Evolutionary conservation across 192 early-diverging fungal genomes (phyloP).

Genomic region (Coemansia sp.): DNA sequence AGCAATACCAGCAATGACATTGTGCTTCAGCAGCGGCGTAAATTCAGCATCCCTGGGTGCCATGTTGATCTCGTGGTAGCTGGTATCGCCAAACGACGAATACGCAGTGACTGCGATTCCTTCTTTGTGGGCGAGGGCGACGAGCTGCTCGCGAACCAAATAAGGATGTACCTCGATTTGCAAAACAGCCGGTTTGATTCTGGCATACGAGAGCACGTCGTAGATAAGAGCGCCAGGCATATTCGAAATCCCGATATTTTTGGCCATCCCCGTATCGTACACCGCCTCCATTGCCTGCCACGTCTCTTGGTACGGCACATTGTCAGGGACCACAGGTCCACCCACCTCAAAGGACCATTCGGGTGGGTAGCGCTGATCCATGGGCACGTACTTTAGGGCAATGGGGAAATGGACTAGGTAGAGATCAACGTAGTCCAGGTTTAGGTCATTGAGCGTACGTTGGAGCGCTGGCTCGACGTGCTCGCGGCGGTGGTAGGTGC

Average conservation of each 20-base stretch:
- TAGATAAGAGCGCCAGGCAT: slow-evolving; percentile 62
- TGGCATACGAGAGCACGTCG: slow-evolving; percentile 56
- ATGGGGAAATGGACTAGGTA: slow-evolving; percentile 78
- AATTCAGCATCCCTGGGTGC: slow-evolving; percentile 3
- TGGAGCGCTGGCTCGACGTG: slow-evolving; percentile 64
- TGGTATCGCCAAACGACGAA: slow-evolving; percentile 73
- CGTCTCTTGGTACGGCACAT: slow-evolving; percentile 55
- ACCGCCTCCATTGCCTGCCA: slow-evolving; percentile 63
- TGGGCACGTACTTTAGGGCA: slow-evolving; percentile 58
- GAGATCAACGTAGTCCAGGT: slow-evolving; percentile 77
- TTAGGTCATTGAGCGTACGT: slow-evolving; percentile 64
- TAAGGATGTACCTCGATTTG: slow-evolving; percentile 86
- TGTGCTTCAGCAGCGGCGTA: slow-evolving; percentile 23
- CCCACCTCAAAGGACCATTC: slow-evolving; percentile 15
- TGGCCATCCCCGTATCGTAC: slow-evolving; percentile 47
- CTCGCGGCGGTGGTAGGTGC: slow-evolving; percentile 64
- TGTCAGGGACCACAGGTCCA: slow-evolving; percentile 20
- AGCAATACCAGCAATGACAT: slow-evolving; percentile 64
- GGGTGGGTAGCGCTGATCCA: slow-evolving; percentile 27
- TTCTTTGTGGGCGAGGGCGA: slow-evolving; percentile 68
- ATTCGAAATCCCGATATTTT: slow-evolving; percentile 74
- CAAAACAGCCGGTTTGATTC: slow-evolving; percentile 71
- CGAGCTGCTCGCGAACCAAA: slow-evolving; percentile 61
- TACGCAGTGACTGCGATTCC: slow-evolving; percentile 80
- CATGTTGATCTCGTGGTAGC: slow-evolving; percentile 21